Conservation (phyloP, 1,284 basidiomycete genomes). For the Heterobasidion irregulare region DNA sequence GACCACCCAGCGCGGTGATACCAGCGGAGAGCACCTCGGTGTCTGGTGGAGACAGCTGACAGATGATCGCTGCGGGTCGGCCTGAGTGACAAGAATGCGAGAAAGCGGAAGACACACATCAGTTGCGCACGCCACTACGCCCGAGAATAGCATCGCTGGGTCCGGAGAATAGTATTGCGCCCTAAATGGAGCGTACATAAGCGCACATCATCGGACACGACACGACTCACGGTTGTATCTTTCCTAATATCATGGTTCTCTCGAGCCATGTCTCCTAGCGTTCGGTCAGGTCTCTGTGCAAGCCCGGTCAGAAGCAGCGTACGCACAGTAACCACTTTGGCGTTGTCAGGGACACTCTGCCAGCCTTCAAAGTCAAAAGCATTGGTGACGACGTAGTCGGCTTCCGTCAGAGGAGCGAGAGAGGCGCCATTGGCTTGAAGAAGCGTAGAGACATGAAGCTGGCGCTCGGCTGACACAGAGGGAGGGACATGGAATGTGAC, state of each 20-base stretch:
- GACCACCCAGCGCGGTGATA: constrained; percentile 74
- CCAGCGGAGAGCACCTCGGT: constrained; percentile 67
- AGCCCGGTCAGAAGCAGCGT: not conserved
- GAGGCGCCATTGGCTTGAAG: constrained; percentile 37
- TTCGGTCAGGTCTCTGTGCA: not conserved
- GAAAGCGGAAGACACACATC: constrained; percentile 35
- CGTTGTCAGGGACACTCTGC: constrained; percentile 23
- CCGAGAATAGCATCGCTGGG: constrained; percentile 74
- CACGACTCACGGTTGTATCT: constrained; percentile 44
- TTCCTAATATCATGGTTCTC: constrained; percentile 48
- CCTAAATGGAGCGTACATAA: constrained; percentile 1
- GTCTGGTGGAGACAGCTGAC: constrained; percentile 52
- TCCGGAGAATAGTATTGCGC: constrained; percentile 67
- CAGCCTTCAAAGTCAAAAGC: constrained; percentile 47
- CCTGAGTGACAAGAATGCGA: constrained; percentile 1
- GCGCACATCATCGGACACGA: not conserved
- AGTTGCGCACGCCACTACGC: constrained; percentile 61
- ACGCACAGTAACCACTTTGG: constrained; percentile 38
- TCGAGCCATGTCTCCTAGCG: constrained; percentile 60
- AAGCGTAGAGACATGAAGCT: constrained; percentile 9
- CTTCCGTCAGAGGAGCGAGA: constrained; percentile 20
- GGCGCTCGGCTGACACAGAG: constrained; percentile 11
- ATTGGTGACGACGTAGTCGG: constrained; percentile 42
- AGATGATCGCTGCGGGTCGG: not conserved
- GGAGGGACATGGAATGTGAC: constrained; percentile 9